phyloP scores from a whole-genome alignment of 163 green algal species.

The Scenedesmus sp. region DNA sequence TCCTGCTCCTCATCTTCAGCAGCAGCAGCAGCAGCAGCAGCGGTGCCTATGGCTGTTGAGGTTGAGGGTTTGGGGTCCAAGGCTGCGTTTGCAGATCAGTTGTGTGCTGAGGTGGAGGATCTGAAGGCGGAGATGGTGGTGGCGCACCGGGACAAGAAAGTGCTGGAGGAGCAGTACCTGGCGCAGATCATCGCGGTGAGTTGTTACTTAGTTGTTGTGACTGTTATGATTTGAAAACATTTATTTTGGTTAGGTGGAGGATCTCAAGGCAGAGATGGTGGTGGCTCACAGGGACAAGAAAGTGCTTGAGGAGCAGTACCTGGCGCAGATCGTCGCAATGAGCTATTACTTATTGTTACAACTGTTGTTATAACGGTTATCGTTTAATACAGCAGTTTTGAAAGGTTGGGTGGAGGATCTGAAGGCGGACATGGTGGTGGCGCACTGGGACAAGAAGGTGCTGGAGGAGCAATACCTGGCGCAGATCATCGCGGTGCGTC shows the following conservation, averaged over 20 bases:
- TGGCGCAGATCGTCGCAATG: constrained; percentile 36
- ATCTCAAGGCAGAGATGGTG: constrained; percentile 29
- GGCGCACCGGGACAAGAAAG: constrained; percentile 29
- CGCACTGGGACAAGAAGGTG: constrained; percentile 10
- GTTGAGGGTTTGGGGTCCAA: not conserved
- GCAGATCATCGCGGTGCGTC: constrained; percentile 38
- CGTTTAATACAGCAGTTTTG: no score
- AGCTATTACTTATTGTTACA: no score
- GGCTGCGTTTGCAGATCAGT: not conserved
- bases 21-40: constrained; percentile 14
- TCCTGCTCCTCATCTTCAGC: not conserved
- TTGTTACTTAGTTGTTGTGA: no score
- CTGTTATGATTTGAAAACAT: not conserved
- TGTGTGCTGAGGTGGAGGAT: constrained; percentile 33
- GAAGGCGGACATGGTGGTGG: constrained; percentile 23
- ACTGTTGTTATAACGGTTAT: no score
- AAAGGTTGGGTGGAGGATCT: no score
- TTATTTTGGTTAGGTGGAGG: not conserved
- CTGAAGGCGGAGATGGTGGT: constrained; percentile 37
- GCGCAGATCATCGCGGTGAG: constrained; percentile 42
- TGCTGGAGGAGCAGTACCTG: constrained; percentile 44
- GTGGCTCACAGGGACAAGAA: constrained; percentile 13
- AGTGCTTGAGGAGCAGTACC: not conserved
- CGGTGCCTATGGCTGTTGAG: not conserved
- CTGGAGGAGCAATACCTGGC: constrained; percentile 37